Evolutionary conservation across 2,329 filamentous ascomycete species (phyloP), one percentile per base, ranked within the genome.

Genomic region (Fusarium gaditjirri): DNA sequence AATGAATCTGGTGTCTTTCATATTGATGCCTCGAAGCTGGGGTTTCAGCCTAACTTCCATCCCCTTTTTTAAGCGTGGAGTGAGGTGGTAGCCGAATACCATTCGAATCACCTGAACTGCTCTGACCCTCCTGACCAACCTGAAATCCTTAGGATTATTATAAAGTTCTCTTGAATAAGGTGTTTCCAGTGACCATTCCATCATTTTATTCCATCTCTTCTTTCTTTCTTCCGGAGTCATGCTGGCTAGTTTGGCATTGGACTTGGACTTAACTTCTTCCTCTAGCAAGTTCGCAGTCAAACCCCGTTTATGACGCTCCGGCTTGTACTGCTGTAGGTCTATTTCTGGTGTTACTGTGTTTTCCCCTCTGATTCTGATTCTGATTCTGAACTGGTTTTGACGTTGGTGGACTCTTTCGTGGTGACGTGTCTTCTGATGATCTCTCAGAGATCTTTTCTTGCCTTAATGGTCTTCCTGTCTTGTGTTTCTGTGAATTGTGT

Each of bases 111-210:
- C 33, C 19, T 56, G 29, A 19, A 21, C 39, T 63, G 65, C 64
- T 16, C 19, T 25, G 8, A 33, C 33, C 23, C 65, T 50, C 39
- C 27, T 46, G 19, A 6, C 14, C 11, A 62, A n/a, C 42, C 60
- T 42, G 5, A 16, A n/a, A 25, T 68, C 50, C 16, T 1, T n/a
- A 11, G 36, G 33, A 9, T 23, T n/a, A 8, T n/a, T 4, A 21
- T 68, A 64, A 17, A 68, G 16, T 31, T 68, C 39, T 43, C 43
- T 47, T 19, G 65, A 68, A 35, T 68, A 68, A n/a, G 64, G 64
- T 8, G 36, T 23, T 16, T 61, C 13, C 16, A 63, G 13, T 38
- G 62, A 38, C 33, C 41, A 67, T 8, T 54, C 64, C 19, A 14
- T 21, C 1, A 31, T 6, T 11, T 67, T 12, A 17, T 14, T 8